Percentiles rank a stretch among this genome's conserved stretches.
Conservation (phyloP, 495 filamentous ascomycete species). For the Neurospora hispaniola region DNA sequence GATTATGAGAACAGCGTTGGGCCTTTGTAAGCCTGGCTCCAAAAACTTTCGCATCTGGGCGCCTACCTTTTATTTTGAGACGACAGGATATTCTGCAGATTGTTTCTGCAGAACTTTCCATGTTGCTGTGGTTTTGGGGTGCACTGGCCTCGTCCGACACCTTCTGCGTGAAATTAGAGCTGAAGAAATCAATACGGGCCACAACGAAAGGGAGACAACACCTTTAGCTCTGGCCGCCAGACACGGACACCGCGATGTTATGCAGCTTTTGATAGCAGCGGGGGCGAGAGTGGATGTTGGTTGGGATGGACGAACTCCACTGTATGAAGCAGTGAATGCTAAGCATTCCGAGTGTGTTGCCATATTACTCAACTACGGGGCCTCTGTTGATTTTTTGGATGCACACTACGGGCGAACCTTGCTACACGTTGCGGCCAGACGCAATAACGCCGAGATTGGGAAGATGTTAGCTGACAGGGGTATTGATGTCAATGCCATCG, state of each 20-base stretch:
- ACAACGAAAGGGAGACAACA: fast-evolving
- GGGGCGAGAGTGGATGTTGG: background rate
- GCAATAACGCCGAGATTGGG: background rate
- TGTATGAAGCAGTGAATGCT: background rate
- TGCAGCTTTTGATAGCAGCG: background rate
- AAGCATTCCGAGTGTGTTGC: fast-evolving
- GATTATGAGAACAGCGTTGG: background rate
- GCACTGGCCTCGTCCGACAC: background rate
- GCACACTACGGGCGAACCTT: fast-evolving
- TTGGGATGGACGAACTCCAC: fast-evolving
- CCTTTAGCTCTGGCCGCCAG: background rate
- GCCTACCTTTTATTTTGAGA: no score
- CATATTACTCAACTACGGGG: background rate
- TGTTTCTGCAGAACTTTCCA: background rate
- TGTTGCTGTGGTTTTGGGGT: background rate
- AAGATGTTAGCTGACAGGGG: background rate
- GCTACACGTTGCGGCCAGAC: background rate
- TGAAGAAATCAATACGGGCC: background rate
- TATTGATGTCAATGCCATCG: background rate
- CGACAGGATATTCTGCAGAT: no score
- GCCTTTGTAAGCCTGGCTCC: background rate
- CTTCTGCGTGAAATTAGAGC: background rate
- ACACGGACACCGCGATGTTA: fast-evolving
- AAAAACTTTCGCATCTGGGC: background rate
- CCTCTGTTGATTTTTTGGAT: background rate